Percentiles rank a stretch among this genome's conserved stretches.
phyloP scores from a whole-genome alignment of 83 land plant genomes.

The Larix sibirica region DNA sequence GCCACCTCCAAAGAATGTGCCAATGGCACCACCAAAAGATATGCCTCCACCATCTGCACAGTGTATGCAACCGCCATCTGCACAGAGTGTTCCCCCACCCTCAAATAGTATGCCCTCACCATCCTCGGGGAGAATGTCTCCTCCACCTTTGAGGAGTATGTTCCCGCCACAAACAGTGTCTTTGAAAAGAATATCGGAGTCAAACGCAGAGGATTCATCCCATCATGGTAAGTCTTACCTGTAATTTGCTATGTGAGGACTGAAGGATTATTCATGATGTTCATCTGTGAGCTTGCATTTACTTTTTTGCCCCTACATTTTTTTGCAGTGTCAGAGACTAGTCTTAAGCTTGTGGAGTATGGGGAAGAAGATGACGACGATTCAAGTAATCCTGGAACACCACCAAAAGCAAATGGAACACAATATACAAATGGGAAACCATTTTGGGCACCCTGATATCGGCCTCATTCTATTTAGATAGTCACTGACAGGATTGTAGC shows the following conservation, averaged over 20 bases:
- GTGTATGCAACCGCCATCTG: conserved; percentile 38
- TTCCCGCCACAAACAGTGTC: conserved; percentile 21
- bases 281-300: neutral
- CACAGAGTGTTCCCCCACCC: conserved; percentile 26
- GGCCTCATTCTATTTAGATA: neutral
- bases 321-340: conserved; percentile 36
- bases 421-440: conserved; percentile 5
- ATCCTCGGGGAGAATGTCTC: conserved; percentile 32
- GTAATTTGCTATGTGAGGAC: neutral
- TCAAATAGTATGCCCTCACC: conserved; percentile 29
- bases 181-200: neutral
- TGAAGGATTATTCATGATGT: neutral
- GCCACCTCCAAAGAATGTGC: conserved; percentile 42
- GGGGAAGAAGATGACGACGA: conserved; percentile 74
- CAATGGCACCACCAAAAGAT: conserved; percentile 13
- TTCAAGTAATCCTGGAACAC: conserved; percentile 8
- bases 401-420: neutral
- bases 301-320: neutral
- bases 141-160: conserved; percentile 31
- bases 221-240: neutral
- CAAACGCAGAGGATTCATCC: neutral
- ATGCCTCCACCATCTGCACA: conserved; percentile 28
- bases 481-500: conserved; percentile 3
- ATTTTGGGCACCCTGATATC: conserved; percentile 9
- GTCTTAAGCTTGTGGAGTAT: conserved; percentile 60